Base-by-base conservation (phyloP, 139 green algal species). In the Chlorella sp. region DNA sequence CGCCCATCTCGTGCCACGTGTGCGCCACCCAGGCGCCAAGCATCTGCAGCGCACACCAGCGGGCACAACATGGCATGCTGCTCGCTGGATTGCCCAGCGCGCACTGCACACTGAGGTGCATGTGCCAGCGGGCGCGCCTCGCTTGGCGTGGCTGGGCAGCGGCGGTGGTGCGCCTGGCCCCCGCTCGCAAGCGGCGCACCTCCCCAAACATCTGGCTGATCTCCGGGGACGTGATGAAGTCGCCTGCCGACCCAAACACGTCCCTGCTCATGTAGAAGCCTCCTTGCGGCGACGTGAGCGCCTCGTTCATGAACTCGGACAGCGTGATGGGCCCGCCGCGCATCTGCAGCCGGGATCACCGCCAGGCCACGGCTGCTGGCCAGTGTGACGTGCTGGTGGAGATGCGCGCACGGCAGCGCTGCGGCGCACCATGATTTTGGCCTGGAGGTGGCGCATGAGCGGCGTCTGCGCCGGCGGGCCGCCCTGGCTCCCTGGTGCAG, bases 151-250 rank as follows among this genome's bases (percentile, higher is more conserved):
- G n/a, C n/a, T n/a, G n/a, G n/a, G n/a, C n/a, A n/a, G n/a, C n/a
- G n/a, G n/a, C n/a, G n/a, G n/a, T n/a, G n/a, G n/a, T n/a, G n/a
- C n/a, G n/a, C n/a, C n/a, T n/a, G n/a, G n/a, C n/a, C n/a, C n/a
- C n/a, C n/a, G n/a, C n/a, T n/a, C n/a, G n/a, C n/a, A n/a, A n/a
- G n/a, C n/a, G n/a, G n/a, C n/a, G 27, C 60, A 93, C 88, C 89
- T 99, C 95, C 2, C 95, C 95, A 86, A 98, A 97, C 80, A 98
- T 87, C 80, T 99, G 95, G 5, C 86, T 95, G 51, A 99, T 93
- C 72, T 99, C 95, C 24, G 95, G 95, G 0, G 89, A 96, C 6
- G 95, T 99, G 10, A 93, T 80, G 80, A 99, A 99, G 84, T 98
- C 91, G 22, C 95, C 95, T 0, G 64, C 27, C 0, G 50, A 72